Evolutionary conservation across 2,329 filamentous ascomycete genomes (phyloP), one percentile per base, ranked within the genome.

Genomic region (Tetracladium maxilliforme): DNA sequence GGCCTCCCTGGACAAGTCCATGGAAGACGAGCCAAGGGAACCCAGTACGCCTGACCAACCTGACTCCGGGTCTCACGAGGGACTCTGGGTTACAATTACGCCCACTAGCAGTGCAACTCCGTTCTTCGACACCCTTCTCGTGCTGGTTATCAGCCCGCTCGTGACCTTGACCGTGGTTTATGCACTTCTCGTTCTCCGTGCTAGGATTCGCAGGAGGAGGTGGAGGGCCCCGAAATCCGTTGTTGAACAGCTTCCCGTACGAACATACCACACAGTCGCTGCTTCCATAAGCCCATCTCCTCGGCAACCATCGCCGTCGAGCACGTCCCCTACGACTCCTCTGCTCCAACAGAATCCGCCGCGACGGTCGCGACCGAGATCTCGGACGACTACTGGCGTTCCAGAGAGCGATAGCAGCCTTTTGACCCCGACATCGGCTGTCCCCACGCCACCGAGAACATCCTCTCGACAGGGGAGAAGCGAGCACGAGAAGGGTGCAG

Each of bases 171-270:
- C 83, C 4, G 75, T 94, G 5, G 87, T 98, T 3, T 95, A 95
- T 44, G 78, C 82, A 9, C 63, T 95, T 8, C 63, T 95, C 5
- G 67, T 95, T 20, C 59, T 95, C 19, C 76, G 90, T 27, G 86
- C 86, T 23, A 77, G 86, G 31, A 92, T 94, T 38, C 75, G 87
- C 25, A 70, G 87, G 31, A 70, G 87, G 34, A 70, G 87, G 38
- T 98, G 90, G 87, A 72, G 90, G 40, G 90, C 90, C n/a, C 90
- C 90, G 5, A 98, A 98, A 51, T 92, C 83, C 1, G 74, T 98
- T 1, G 86, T 98, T 11, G 86, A 94, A 38, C 75, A 80, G 30
- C 64, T 98, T n/a, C 90, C 90, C 3, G 84, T 98, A 10, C 74
- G 87, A 30, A 95, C 86, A 0, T 98, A 94, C 43, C 86, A 92